These are phyloP conservation scores for Calonectria fujianensis DNA, from an alignment of 2,329 filamentous ascomycete genomes.

Conservation along the genomic window DNA sequence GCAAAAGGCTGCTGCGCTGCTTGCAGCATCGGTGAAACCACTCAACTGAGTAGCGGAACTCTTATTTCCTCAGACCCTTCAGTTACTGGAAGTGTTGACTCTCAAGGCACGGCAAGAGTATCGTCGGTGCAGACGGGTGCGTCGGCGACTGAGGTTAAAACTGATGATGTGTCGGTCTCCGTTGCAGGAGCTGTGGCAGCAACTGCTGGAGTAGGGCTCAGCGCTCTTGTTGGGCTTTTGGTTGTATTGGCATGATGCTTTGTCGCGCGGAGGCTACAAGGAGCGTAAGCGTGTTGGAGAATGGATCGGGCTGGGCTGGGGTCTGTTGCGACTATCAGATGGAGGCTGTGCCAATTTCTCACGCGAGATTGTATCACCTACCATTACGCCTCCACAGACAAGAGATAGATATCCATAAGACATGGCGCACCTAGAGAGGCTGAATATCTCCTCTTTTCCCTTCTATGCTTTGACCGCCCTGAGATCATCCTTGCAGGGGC, in stretches of 20 bases:
- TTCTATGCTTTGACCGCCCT: neutral
- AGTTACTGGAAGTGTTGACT: neutral
- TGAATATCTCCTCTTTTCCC: conserved; percentile 24
- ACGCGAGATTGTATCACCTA: conserved; percentile 23
- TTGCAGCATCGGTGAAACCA: conserved; percentile 38
- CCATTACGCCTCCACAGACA: neutral
- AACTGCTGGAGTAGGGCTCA: conserved; percentile 50
- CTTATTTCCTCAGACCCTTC: conserved; percentile 10
- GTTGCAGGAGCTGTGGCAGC: conserved; percentile 49
- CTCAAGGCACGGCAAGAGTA: neutral
- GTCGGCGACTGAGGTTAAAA: conserved; percentile 36
- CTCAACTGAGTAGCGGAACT: neutral
- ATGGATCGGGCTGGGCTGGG: conserved; percentile 12
- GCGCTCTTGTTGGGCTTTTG: conserved; percentile 51
- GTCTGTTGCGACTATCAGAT: conserved; percentile 32
- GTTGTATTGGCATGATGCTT: conserved; percentile 48
- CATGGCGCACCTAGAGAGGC: neutral
- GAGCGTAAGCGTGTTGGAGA: neutral
- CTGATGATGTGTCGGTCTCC: conserved; percentile 45
- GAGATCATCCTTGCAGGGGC: conserved; percentile 20
- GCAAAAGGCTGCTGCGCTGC: conserved; percentile 45
- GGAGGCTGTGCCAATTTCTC: conserved; percentile 43
- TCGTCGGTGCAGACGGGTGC: conserved; percentile 27
- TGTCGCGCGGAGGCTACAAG: conserved; percentile 13
- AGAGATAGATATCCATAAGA: neutral